Base-by-base conservation (phyloP, 148 eudicot genomes). In the Linanthus parryae region DNA sequence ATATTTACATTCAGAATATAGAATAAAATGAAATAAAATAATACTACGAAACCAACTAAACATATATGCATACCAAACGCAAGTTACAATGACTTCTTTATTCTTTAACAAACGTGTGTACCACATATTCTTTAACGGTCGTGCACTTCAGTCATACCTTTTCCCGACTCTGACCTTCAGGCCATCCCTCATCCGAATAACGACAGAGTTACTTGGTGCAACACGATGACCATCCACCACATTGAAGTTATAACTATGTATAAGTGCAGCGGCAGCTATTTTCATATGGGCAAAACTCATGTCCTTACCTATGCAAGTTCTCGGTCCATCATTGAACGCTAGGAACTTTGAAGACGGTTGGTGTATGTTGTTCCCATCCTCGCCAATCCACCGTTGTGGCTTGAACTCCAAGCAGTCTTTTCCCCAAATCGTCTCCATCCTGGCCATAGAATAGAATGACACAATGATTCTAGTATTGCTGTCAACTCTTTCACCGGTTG, bases 351-450 rank as follows among this genome's bases (percentile, higher is more conserved):
- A 24, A 24, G 31, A 30, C 4, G n/a, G 33, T 5, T 47, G 31
- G 1, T 4, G n/a, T 13, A 24, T 47, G 16, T 70, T 83, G 19
- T 85, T 83, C 50, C 76, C 88, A 33, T 85, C 91, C 25, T 80
- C 54, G 58, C 77, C 54, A 12, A 91, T 48, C 97, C 97, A 91
- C 46, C 95, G 62, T 62, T 91, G 95, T 14, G 95, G 97, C 48
- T 75, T 83, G 23, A 91, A 91, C 53, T 91, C 92, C 72, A 74
- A 30, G 64, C 95, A 91, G 33, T 91, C 95, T 26, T 85, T 89
- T 0, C 97, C 97, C 97, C 97, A 91, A 8, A 86, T 59, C 0
- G 67, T 65, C 58, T 80, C 78, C 97, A 83, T 90, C 61, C 97
- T 76, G 48, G 92, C 97, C 2, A 86, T 74, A 0, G 97, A 83